Evolutionary conservation across 148 eudicot species (phyloP).

Genomic region (Heliamphora exappendiculata): DNA sequence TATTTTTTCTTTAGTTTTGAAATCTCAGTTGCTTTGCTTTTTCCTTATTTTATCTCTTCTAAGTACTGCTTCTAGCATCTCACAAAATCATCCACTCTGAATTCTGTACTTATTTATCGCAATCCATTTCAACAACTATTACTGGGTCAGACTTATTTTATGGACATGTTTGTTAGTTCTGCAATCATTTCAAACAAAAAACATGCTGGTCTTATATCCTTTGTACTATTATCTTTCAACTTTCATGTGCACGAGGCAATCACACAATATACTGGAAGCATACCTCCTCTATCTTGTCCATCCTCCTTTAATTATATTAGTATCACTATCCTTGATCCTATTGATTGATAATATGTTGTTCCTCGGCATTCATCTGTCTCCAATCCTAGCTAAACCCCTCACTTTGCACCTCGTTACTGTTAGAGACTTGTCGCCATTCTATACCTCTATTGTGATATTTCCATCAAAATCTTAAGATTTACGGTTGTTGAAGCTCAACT

Average conservation of each 20-base stretch:
- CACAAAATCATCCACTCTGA: background rate
- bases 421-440: background rate
- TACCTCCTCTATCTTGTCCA: no score
- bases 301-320: no score
- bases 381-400: background rate
- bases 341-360: no score
- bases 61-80: background rate
- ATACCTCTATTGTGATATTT: background rate
- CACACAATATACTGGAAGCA: no score
- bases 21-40: background rate
- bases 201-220: background rate
- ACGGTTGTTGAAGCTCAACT: no score
- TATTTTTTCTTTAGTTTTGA: background rate
- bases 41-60: background rate
- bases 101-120: background rate
- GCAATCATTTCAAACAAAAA: background rate
- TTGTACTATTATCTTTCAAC: background rate
- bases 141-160: background rate
- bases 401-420: background rate
- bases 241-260: background rate
- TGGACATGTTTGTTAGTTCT: background rate
- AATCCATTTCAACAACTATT: background rate
- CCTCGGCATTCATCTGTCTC: background rate
- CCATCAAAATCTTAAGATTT: background rate
- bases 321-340: no score